Base-by-base conservation (phyloP, 306 rosid species). In the Trifolium repens region DNA sequence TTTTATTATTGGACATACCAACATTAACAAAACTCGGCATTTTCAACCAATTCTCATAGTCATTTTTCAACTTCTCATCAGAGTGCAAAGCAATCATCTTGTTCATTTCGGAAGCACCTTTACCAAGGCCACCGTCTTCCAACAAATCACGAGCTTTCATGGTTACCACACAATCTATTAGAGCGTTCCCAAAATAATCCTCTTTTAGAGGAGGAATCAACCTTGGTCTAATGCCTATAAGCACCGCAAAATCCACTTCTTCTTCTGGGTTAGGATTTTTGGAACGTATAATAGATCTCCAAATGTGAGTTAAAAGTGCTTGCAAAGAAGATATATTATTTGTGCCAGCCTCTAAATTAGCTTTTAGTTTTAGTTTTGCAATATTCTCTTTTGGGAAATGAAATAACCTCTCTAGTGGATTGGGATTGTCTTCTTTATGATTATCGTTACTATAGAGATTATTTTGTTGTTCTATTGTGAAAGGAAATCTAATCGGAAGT, bases 321-420 rank as follows among this genome's bases (percentile, higher is more conserved):
- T 86, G 89, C 26, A 83, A 52, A 9, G 86, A 85, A 16, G 89
- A 82, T 60, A 85, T 82, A 13, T 46, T 76, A 1, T 40, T 17
- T 5, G 34, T 67, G 3, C 59, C 24, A 12, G 17, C 78, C 27
- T 83, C 78, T 1, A 42, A 10, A 14, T 80, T 83, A 57, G 78
- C 87, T 80, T 74, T 83, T 2, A 67, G 78, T 59, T 86, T 86
- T 8, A 86, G 79, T 37, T 83, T 16, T 1, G 76, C 58, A 3
- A 75, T 46, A 13, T 67, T 83, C 17, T 44, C 55, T 22, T 74
- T 77, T 4, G 76, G 15, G 65, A 86, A 80, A 50, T 78, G 86
- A 10, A 85, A 72, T 1, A 80, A 13, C 13, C 76, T 62, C 42
- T 80, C 73, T 1, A 2, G 3, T 9, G 1, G 26, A 16, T 54